phyloP scores from a whole-genome alignment of 495 filamentous ascomycete species.

The Polyplosphaeria fusca region DNA sequence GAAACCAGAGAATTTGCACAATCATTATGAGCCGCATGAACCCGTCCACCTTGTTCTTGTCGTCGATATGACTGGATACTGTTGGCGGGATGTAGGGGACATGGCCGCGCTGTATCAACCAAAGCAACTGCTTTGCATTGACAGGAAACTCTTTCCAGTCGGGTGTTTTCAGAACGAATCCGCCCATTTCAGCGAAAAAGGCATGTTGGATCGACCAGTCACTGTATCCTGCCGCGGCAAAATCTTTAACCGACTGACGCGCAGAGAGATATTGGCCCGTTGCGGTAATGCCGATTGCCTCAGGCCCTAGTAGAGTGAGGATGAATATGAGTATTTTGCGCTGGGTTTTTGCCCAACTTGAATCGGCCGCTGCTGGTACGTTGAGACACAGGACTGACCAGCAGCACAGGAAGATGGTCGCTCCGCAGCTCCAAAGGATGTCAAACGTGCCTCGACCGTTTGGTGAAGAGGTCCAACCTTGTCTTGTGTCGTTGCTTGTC shows the following conservation, averaged over 20 bases:
- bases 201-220: conserved; percentile 38
- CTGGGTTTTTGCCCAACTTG: conserved; percentile 9
- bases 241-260: conserved; percentile 33
- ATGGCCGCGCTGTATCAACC: conserved; percentile 31
- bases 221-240: neutral
- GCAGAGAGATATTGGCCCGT: conserved; percentile 42
- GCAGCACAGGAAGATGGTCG: conserved; percentile 23
- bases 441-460: conserved; percentile 22
- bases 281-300: conserved; percentile 39
- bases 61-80: conserved; percentile 20
- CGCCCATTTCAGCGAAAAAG: conserved; percentile 44
- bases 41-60: conserved; percentile 39
- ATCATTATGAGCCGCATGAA: conserved; percentile 29
- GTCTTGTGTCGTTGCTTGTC: too few relatives aligned
- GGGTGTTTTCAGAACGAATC: conserved; percentile 27
- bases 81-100: conserved; percentile 27
- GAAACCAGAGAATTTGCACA: conserved; percentile 37
- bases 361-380: conserved; percentile 8
- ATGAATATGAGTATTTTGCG: conserved; percentile 35
- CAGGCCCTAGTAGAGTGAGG: conserved; percentile 40
- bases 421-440: conserved; percentile 13
- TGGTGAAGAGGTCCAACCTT: too few relatives aligned
- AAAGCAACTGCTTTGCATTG: conserved; percentile 36
- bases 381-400: conserved; percentile 28
- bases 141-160: conserved; percentile 36